Percentiles rank a stretch among this genome's conserved stretches.
These are phyloP conservation scores for Paraphoma chrysanthemicola DNA, from an alignment of 2,329 filamentous ascomycete genomes.

Conservation along the genomic window DNA sequence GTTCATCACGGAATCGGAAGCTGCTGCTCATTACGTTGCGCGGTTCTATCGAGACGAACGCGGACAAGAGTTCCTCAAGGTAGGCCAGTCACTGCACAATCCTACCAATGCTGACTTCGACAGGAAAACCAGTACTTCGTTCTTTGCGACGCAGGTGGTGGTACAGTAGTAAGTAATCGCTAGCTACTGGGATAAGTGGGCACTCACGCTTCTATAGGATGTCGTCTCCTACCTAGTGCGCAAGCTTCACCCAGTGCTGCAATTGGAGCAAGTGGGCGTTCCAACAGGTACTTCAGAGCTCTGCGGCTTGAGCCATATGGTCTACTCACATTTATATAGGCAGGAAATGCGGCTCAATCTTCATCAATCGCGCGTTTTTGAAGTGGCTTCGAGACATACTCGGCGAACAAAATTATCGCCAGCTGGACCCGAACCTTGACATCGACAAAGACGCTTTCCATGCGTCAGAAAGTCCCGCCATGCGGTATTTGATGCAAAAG, in stretches of 20 bases:
- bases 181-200: background rate
- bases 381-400: constrained; percentile 26
- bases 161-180: constrained; percentile 20
- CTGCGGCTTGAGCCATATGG: too few species aligned
- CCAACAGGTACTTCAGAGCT: constrained; percentile 10
- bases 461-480: constrained; percentile 21
- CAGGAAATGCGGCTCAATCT: constrained; percentile 29
- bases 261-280: constrained; percentile 17
- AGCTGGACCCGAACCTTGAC: constrained; percentile 23
- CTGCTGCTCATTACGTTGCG: constrained; percentile 37
- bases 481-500: constrained; percentile 26
- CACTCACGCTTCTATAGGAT: constrained; percentile 11
- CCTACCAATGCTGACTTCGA: too few species aligned
- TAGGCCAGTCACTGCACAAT: background rate
- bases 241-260: constrained; percentile 16
- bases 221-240: constrained; percentile 28
- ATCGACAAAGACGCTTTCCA: constrained; percentile 23
- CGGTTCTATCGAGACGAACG: constrained; percentile 23
- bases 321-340: constrained; percentile 2
- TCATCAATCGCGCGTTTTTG: constrained; percentile 33
- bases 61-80: constrained; percentile 15
- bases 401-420: constrained; percentile 22
- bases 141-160: constrained; percentile 26
- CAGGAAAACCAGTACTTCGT: constrained; percentile 20
- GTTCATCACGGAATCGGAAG: constrained; percentile 38